Base-by-base conservation (phyloP, 2,329 filamentous ascomycete species). In the Fusarium buxicola region DNA sequence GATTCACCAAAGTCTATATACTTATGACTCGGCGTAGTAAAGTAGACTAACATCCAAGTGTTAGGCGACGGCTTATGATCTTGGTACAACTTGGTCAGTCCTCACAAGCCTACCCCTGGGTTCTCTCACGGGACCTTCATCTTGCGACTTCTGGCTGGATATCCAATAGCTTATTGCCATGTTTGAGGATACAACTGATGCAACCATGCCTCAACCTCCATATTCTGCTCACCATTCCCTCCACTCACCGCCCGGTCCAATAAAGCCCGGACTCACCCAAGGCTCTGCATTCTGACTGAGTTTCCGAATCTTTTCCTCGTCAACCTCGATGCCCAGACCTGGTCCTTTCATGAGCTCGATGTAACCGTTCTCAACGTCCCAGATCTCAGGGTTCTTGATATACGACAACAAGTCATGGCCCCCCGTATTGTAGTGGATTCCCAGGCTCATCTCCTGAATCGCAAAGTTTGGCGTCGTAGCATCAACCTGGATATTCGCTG, bases 401-500 rank as follows among this genome's bases (percentile, higher is more conserved):
- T 92, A 92, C 24, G 84, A 89, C 11, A 84, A 84, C 51, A 91
- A 77, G 71, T 92, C 89, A 65, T 87, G 81, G 3, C 85, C 81
- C 2, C 85, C 87, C 0, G 82, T 84, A 66, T 94, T 94, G 71
- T 93, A 94, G 72, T 94, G 91, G 66, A 94, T 93, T 0, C 90
- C 91, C 27, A 92, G 70, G 49, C 87, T 89, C 91, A 92, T 92
- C 74, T 93, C 90, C 70, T 91, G 87, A 28, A 93, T 92, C 1
- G 83, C 85, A 71, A 90, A 92, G 73, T 89, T 92, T 16, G 82
- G 82, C 16, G 78, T 85, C 9, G 76, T 78, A 16, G 84, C 79
- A 21, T 86, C 87, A 2, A 92, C 84, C 61, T 92, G 90, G 35
- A 92, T 80, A 52, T 83, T 87, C 0, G 90, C 90, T 1, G 90